Conservation (phyloP, 495 filamentous ascomycete species). For the Penicillium ochrochloron region DNA sequence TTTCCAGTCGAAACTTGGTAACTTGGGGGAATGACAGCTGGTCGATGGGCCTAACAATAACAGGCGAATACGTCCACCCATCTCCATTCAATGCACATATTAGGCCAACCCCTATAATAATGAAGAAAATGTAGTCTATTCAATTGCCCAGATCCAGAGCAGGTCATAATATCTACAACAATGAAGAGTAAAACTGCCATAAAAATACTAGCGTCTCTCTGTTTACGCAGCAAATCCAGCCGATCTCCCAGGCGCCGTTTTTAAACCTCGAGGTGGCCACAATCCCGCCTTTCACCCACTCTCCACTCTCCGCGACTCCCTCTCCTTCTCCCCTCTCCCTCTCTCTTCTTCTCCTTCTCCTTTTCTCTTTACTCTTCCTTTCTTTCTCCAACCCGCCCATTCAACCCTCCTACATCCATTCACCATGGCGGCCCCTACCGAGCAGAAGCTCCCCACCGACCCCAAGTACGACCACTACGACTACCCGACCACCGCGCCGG, state of each 20-base stretch:
- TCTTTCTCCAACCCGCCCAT: constrained; percentile 17
- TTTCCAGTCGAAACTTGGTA: not conserved
- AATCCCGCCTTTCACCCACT: constrained; percentile 23
- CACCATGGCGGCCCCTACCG: constrained; percentile 47
- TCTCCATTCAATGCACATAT: not conserved
- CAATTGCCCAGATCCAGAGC: not conserved
- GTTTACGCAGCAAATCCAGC: constrained; percentile 15
- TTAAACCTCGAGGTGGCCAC: constrained; percentile 12
- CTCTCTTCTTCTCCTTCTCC: constrained; percentile 18
- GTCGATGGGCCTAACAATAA: not conserved
- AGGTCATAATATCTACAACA: not conserved
- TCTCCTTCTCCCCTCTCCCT: constrained; percentile 22
- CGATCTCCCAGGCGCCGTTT: constrained; percentile 13
- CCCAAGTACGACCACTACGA: constrained; percentile 97
- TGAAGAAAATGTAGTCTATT: not conserved
- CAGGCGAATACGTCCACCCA: not conserved
- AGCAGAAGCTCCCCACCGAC: constrained; percentile 62
- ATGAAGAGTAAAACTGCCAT: not conserved
- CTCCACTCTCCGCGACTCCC: constrained; percentile 8
- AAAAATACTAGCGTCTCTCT: constrained; percentile 7
- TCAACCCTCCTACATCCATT: constrained; percentile 15
- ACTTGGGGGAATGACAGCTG: not conserved
- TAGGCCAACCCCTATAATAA: not conserved
- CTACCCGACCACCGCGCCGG: constrained; percentile 78
- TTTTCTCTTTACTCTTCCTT: constrained; percentile 14